Evolutionary conservation across 129 eudicot species (phyloP).

Genomic region (Escallonia rubra): DNA sequence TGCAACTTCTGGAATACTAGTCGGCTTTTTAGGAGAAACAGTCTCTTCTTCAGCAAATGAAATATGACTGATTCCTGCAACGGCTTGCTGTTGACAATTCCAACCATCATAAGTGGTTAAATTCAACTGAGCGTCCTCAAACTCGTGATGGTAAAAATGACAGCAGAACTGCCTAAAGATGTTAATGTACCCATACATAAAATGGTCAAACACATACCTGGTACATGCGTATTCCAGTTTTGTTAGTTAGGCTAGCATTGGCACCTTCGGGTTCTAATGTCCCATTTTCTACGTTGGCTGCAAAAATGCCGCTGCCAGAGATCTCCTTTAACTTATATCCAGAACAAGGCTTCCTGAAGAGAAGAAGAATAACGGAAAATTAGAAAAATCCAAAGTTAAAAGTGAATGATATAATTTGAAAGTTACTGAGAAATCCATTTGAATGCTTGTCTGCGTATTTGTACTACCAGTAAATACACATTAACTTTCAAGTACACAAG

Average conservation of each 20-base stretch:
- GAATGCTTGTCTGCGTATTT: no score
- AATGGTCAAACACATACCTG: slow-evolving; percentile 45
- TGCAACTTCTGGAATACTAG: slow-evolving; percentile 62
- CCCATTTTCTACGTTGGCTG: slow-evolving; percentile 28
- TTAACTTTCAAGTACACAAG: background rate
- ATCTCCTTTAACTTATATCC: slow-evolving; percentile 41
- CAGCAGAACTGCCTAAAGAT: no score
- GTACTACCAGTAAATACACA: no score
- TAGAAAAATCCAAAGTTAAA: background rate
- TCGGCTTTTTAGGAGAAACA: slow-evolving; percentile 73
- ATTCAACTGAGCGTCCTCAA: background rate
- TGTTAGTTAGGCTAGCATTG: slow-evolving; percentile 38
- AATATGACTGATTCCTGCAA: slow-evolving; percentile 84
- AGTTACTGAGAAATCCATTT: no score
- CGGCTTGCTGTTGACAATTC: slow-evolving; percentile 53
- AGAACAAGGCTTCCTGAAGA: slow-evolving; percentile 46
- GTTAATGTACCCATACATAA: no score
- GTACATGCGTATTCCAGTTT: slow-evolving; percentile 88
- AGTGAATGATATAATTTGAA: background rate
- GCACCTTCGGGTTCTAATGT: slow-evolving; percentile 32
- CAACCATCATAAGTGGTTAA: background rate
- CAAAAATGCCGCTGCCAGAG: slow-evolving; percentile 45
- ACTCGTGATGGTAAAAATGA: background rate
- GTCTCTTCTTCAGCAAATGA: slow-evolving; percentile 83
- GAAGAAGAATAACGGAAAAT: background rate